Conservation (phyloP, 2,329 filamentous ascomycete species). For the Gnomoniopsis sp. region DNA sequence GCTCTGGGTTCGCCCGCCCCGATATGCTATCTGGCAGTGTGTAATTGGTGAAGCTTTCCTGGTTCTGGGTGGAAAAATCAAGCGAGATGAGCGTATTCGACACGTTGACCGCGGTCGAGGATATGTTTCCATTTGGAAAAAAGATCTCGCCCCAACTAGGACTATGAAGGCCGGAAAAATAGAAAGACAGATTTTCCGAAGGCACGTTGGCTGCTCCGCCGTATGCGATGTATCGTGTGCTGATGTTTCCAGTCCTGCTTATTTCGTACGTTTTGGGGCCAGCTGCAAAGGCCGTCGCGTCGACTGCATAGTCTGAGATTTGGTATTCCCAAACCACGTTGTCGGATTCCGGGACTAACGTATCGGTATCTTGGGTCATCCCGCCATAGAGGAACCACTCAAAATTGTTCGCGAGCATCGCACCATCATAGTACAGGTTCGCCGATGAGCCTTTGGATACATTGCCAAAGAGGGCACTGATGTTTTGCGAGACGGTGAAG, state of each 20-base stretch:
- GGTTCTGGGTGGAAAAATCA: constrained; percentile 51
- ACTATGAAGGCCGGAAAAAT: constrained; percentile 63
- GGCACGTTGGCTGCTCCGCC: constrained; percentile 63
- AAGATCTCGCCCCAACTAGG: constrained; percentile 48
- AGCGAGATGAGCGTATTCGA: constrained; percentile 59
- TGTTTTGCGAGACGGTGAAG: constrained; percentile 52
- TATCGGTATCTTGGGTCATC: constrained; percentile 33
- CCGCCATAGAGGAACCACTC: constrained; percentile 66
- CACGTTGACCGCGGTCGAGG: constrained; percentile 37
- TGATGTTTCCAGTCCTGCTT: constrained; percentile 25
- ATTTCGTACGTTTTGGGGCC: constrained; percentile 42
- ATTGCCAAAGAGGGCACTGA: constrained; percentile 46
- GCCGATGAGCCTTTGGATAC: constrained; percentile 37
- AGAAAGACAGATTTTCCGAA: constrained; percentile 69
- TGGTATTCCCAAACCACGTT: constrained; percentile 50
- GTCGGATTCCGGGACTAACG: constrained; percentile 31
- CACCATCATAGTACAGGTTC: constrained; percentile 57
- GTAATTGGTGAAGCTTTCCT: constrained; percentile 54
- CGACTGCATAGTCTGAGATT: constrained; percentile 46
- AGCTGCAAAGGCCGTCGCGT: constrained; percentile 37
- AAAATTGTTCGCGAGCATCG: constrained; percentile 61
- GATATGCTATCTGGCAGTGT: constrained; percentile 47
- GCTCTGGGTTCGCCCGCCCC: constrained; percentile 59
- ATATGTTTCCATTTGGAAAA: constrained; percentile 28
- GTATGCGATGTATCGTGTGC: constrained; percentile 62